Evolutionary conservation across 352 stramenopile species (phyloP), one percentile per base, ranked within the genome.

Genomic region (Thalassiosira ordinaria): DNA sequence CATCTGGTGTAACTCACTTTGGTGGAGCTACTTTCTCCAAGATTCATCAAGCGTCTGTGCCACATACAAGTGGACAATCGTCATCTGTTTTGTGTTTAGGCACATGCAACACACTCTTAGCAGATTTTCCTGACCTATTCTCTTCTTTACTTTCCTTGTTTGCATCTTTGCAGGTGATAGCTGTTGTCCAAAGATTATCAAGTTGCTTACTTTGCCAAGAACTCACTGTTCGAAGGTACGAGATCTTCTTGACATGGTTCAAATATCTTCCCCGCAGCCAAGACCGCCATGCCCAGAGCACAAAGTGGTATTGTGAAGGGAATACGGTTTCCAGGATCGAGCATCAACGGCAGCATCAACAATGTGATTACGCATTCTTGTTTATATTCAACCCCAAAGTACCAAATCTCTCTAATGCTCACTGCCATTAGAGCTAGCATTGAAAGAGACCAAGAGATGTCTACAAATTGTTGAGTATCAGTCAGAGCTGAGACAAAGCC

Each of bases 381-480:
- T 44, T 76, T 76, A 37, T 76, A 76, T 18, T 56, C 67, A 26
- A 61, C 9, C 18, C 67, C 67, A 61, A 76, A 76, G 37, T 69
- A 76, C 13, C 6, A 68, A 57, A 76, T 69, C 37, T 76, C 55
- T 18, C 67, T 44, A 18, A 76, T 39, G 53, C 18, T 51, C 1
- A 76, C 29, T 18, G 39, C 18, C 31, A 64, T 39, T 14, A 74
- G 49, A 47, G 64, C 16, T 44, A 74, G n/a, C 31, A 74, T 53
- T 14, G 64, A 52, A 13, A 74, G 35, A 55, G 35, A 31, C 64
- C 64, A 74, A 27, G 61, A 31, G 31, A 31, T 31, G 8, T 29
- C 4, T 14, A 20, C 35, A 14, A 31, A 3, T 24, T 44, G 9
- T 46, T 24, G 24, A 20, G 44, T 16, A n/a, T n/a, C 44, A 52